phyloP scores from a whole-genome alignment of 106 monocot genomes.

The Dactylorhiza incarnata region DNA sequence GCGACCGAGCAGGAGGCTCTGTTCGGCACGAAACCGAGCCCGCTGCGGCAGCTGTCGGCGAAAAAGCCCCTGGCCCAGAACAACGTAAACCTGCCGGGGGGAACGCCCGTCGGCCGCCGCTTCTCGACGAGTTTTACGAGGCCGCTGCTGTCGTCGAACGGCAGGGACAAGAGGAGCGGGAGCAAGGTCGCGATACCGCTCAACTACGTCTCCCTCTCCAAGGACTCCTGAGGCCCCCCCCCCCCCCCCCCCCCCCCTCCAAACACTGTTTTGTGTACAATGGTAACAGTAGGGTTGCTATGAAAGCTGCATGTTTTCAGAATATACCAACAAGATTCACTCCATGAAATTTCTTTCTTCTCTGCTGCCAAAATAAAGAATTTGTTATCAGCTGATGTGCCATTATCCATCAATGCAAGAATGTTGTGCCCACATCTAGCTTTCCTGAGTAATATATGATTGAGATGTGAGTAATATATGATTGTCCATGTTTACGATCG shows the following conservation, averaged over 20 bases:
- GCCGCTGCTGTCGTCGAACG: constrained; percentile 26
- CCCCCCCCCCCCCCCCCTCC: too few species aligned
- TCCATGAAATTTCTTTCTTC: too few species aligned
- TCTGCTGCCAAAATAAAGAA: too few species aligned
- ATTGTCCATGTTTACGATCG: too few species aligned
- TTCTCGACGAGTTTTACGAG: constrained; percentile 40
- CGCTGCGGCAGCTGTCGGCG: constrained; percentile 36
- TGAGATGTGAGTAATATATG: too few species aligned
- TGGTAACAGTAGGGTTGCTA: neutral
- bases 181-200: constrained; percentile 32
- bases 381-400: too few species aligned
- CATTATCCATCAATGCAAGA: too few species aligned
- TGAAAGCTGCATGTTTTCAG: neutral
- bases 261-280: too few species aligned
- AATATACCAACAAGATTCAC: neutral
- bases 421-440: too few species aligned
- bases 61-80: constrained; percentile 86
- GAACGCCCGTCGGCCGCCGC: constrained; percentile 45
- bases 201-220: constrained; percentile 78
- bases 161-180: constrained; percentile 41
- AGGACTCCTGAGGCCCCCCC: constrained; percentile 28
- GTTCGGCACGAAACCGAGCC: constrained; percentile 74
- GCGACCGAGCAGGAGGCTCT: constrained; percentile 61
- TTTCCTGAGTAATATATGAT: too few species aligned
- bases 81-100: constrained; percentile 40